Evolutionary conservation across 495 filamentous ascomycete genomes (phyloP).

Genomic region (Aspergillus sparsus): DNA sequence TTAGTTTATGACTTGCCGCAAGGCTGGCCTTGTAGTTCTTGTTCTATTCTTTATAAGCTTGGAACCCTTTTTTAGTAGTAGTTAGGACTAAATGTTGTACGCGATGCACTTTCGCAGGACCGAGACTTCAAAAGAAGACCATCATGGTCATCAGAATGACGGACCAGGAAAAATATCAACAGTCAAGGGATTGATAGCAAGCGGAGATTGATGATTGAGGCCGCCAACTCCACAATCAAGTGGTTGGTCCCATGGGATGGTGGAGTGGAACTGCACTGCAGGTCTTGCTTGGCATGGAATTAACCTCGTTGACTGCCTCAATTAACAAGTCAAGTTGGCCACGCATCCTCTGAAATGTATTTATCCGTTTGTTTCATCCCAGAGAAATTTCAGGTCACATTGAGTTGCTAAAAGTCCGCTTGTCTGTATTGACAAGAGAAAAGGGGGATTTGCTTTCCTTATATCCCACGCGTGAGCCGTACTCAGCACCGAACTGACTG

Average conservation of each 20-base stretch:
- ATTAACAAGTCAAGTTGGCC: neutral
- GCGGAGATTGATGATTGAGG: too few relatives aligned
- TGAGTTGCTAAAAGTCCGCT: too few relatives aligned
- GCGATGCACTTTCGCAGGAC: too few relatives aligned
- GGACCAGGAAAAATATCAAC: too few relatives aligned
- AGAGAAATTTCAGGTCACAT: neutral
- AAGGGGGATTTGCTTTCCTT: too few relatives aligned
- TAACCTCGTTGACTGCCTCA: conserved; percentile 1
- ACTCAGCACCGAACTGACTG: neutral
- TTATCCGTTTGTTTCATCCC: neutral
- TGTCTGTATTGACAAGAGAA: too few relatives aligned
- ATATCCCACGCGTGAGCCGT: neutral
- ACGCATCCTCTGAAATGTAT: neutral
- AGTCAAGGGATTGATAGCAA: too few relatives aligned
- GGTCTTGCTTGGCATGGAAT: conserved; percentile 1
- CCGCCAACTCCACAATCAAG: neutral
- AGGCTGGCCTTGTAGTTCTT: conserved; percentile 35
- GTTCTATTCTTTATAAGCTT: conserved; percentile 4
- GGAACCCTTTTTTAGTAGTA: too few relatives aligned
- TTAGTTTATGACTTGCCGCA: conserved; percentile 42
- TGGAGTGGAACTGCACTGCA: conserved; percentile 3
- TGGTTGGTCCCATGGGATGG: conserved; percentile 2
- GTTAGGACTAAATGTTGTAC: too few relatives aligned
- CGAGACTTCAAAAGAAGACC: too few relatives aligned
- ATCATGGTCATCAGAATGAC: too few relatives aligned